These are phyloP conservation scores for Euphorbia schlechtendalii DNA, from an alignment of 441 rosid species.

Conservation along the genomic window DNA sequence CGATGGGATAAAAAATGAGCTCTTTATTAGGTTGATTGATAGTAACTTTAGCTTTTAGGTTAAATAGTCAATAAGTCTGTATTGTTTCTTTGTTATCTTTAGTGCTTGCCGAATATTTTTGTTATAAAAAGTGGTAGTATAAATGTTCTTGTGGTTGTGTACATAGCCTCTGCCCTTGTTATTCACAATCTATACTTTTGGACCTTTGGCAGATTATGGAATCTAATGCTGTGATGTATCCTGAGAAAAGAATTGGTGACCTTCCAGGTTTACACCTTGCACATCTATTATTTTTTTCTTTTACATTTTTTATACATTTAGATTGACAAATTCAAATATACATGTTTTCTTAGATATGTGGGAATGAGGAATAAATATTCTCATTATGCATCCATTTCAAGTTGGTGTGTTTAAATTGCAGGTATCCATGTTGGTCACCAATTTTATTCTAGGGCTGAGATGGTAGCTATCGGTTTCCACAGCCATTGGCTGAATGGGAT, in stretches of 20 bases:
- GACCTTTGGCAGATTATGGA: conserved; percentile 57
- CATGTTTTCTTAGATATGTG: too few species aligned
- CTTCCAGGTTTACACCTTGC: conserved; percentile 47
- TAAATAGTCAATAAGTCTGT: background rate
- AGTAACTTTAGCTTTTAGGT: background rate
- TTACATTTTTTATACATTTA: background rate
- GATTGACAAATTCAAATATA: background rate
- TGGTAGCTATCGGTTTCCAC: conserved; percentile 80
- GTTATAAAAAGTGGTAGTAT: background rate
- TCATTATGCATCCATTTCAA: background rate
- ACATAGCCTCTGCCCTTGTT: conserved; percentile 4
- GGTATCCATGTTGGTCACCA: conserved; percentile 77
- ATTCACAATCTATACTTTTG: conserved; percentile 5
- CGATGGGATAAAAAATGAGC: background rate
- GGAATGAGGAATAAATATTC: background rate
- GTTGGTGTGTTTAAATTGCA: conserved; percentile 24
- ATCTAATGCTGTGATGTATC: conserved; percentile 40
- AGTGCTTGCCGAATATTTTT: background rate
- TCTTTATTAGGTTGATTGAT: background rate
- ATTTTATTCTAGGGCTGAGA: conserved; percentile 82
- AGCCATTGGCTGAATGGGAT: conserved; percentile 90
- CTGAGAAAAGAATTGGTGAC: conserved; percentile 52
- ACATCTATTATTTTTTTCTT: background rate
- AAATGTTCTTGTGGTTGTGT: background rate
- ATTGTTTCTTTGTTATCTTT: background rate